Evolutionary conservation across 2,329 filamentous ascomycete genomes (phyloP).

Genomic region (Phymatotrichopsis omnivora): DNA sequence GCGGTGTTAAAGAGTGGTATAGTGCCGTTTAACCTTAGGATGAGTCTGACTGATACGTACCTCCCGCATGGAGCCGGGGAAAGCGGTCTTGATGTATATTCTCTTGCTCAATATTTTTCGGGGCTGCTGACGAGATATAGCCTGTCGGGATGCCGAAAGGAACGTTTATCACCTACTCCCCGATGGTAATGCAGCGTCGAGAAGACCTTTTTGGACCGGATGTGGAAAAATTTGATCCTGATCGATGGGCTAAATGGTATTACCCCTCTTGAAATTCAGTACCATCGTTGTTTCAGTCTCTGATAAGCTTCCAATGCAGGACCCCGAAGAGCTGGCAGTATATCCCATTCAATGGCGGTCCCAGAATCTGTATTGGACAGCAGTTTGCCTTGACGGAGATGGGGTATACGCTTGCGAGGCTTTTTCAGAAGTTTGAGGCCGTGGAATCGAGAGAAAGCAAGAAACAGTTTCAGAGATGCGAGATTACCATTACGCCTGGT

Average conservation of each 20-base stretch:
- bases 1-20: no score
- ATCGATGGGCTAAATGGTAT: conserved; percentile 53
- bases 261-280: no score
- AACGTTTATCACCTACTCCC: conserved; percentile 54
- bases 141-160: conserved; percentile 54
- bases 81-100: conserved; percentile 39
- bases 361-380: conserved; percentile 66
- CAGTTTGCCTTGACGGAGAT: conserved; percentile 74
- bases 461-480: conserved; percentile 14
- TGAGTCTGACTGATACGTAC: conserved; percentile 61
- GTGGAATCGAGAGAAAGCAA: conserved; percentile 39
- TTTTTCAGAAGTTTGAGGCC: conserved; percentile 61
- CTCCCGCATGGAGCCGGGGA: conserved; percentile 61
- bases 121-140: conserved; percentile 12
- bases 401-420: conserved; percentile 57
- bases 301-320: no score
- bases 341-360: conserved; percentile 65
- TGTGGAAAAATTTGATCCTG: conserved; percentile 49
- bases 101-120: not conserved
- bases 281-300: no score
- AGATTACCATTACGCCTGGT: conserved; percentile 23
- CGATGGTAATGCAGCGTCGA: conserved; percentile 64
- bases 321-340: conserved; percentile 60
- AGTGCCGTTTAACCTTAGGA: conserved; percentile 69
- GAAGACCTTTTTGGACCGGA: conserved; percentile 49